Base-by-base conservation (phyloP, 2,329 filamentous ascomycete species). In the Emmonsia crescens region DNA sequence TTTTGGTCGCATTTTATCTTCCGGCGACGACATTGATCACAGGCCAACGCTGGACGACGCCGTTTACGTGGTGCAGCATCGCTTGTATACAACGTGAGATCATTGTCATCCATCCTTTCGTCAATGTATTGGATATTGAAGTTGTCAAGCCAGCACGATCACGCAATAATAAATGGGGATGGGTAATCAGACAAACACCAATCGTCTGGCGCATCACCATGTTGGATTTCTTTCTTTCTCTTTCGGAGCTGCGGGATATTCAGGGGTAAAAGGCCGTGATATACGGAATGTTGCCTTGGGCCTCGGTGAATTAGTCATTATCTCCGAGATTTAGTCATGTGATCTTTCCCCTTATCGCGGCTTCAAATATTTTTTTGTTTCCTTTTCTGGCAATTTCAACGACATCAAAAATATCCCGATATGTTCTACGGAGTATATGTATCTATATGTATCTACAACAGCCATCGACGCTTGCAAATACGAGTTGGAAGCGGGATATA, bases 1-100 rank as follows among this genome's bases (percentile, higher is more conserved):
- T 49, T 52, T 14, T 52, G 58, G 33, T 60, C 58, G 48, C 58
- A 60, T 52, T 42, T 60, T n/a, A 60, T 40, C 3, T 60, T 60
- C 16, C 58, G 44, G 31, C 58, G 27, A 36, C 58, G 44, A 52
- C 58, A 60, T 52, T 60, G 44, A 19, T 60, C 58, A 5, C 58
- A 60, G 14, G 58, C 58, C 31, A 60, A 52, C 9, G 58, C 58
- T 40, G 58, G 58, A 19, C 58, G 42, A 16, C 58, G 42, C 3
- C 58, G 58, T 40, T 60, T 60, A 16, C 49, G 49, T 31, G 49
- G 49, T 19, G 29, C 14, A 33, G 49, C 27, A n/a, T n/a, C 27
- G 14, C 49, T 14, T 19, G 27, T 12, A 33, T 21, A 52, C 19
- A 19, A 36, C 9, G n/a, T 29, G 19, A 55, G 31, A 19, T 21